Conservation (phyloP, 169 alveolate species). For the Plasmodium adleri region DNA sequence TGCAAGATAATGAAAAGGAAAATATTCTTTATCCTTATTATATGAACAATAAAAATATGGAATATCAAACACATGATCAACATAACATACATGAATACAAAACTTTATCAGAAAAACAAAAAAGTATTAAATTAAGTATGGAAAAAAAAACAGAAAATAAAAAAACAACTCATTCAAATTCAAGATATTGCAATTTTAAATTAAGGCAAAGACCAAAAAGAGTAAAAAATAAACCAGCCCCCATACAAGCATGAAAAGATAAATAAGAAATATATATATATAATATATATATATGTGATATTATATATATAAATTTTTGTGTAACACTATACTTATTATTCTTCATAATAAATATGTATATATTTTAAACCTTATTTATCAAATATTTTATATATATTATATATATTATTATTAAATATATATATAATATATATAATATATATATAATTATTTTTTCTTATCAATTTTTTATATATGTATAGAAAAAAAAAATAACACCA, state of each 20-base stretch:
- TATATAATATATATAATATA: too few species aligned
- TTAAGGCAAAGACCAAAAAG: constrained; percentile 74
- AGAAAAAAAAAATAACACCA: too few species aligned
- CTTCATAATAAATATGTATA: too few species aligned
- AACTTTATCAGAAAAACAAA: constrained; percentile 30
- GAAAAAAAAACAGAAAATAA: constrained; percentile 56
- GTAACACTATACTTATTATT: too few species aligned
- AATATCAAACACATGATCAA: not conserved
- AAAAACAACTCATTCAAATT: constrained; percentile 28
- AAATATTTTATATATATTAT: too few species aligned
- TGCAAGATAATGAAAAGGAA: not conserved
- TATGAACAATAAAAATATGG: not conserved
- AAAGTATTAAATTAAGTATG: constrained; percentile 27
- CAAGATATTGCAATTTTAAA: constrained; percentile 68
- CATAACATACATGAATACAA: not conserved
- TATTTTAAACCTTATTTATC: too few species aligned
- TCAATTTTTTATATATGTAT: too few species aligned
- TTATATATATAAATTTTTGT: too few species aligned
- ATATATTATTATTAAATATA: too few species aligned
- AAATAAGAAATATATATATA: not conserved
- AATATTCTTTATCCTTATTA: not conserved
- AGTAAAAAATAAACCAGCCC: constrained; percentile 30
- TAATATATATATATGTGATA: too few species aligned
- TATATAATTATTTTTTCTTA: too few species aligned
- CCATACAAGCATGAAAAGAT: not conserved